These are phyloP conservation scores for Russula foetens DNA, from an alignment of 768 basidiomycete genomes.

Conservation along the genomic window DNA sequence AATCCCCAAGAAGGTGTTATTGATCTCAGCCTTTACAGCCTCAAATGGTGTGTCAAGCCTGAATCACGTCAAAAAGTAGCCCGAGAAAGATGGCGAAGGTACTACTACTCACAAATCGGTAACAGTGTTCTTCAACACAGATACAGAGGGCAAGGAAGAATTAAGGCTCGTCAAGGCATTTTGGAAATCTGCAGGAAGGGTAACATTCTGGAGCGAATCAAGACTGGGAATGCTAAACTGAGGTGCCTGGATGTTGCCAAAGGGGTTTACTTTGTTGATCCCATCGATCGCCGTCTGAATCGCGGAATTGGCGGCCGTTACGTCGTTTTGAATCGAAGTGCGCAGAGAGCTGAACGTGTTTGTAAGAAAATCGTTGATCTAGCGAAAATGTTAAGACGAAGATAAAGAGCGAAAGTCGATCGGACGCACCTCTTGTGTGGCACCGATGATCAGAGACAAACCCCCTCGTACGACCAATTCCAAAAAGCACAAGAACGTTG, in stretches of 20 bases:
- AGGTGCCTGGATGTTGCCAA: conserved; percentile 59
- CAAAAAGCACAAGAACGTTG: conserved; percentile 88
- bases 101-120: conserved; percentile 66
- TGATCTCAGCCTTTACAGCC: conserved; percentile 79
- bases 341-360: conserved; percentile 50
- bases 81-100: background rate
- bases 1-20: conserved; percentile 71
- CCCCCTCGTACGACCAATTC: conserved; percentile 82
- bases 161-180: conserved; percentile 71
- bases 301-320: conserved; percentile 56
- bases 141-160: conserved; percentile 66
- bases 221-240: conserved; percentile 72
- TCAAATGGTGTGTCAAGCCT: conserved; percentile 87
- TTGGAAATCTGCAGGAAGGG: conserved; percentile 71
- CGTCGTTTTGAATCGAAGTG: conserved; percentile 65
- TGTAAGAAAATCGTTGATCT: conserved; percentile 70
- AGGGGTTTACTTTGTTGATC: conserved; percentile 72
- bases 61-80: conserved; percentile 1
- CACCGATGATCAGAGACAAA: conserved; percentile 69
- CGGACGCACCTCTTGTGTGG: conserved; percentile 68
- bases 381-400: conserved; percentile 1
- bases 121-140: conserved; percentile 61
- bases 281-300: conserved; percentile 55
- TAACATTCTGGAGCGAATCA: conserved; percentile 63
- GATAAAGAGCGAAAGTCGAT: background rate